Percentiles rank a stretch among this genome's conserved stretches.
phyloP scores from a whole-genome alignment of 805 yeast species.

The Blastobotrys terrestris region DNA sequence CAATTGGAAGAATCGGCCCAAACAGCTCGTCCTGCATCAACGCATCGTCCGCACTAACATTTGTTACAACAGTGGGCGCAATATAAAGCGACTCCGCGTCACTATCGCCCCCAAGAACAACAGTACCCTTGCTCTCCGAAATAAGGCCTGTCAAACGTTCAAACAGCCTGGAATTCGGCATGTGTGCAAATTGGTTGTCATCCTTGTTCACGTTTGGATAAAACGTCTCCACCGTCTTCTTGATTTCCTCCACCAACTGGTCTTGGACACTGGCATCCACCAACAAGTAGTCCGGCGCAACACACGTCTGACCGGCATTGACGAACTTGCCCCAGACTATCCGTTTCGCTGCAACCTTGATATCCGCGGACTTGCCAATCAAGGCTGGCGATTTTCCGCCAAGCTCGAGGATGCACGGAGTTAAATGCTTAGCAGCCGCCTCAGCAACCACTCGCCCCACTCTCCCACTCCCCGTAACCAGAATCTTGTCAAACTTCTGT shows the following conservation, averaged over 20 bases:
- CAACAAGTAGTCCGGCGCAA: slow-evolving; percentile 77
- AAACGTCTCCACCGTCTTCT: slow-evolving; percentile 38
- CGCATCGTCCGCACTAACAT: slow-evolving; percentile 59
- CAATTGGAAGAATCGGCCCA: slow-evolving; percentile 78
- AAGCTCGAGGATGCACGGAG: slow-evolving; percentile 75
- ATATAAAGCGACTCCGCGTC: slow-evolving; percentile 34
- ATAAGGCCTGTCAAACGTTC: slow-evolving; percentile 24
- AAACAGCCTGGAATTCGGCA: slow-evolving; percentile 50
- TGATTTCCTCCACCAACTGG: slow-evolving; percentile 40
- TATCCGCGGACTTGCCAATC: slow-evolving; percentile 45
- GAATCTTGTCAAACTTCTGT: slow-evolving; percentile 69
- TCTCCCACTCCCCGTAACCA: slow-evolving; percentile 76
- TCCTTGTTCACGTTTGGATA: slow-evolving; percentile 30
- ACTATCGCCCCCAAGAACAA: slow-evolving; percentile 38
- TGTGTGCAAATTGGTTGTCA: slow-evolving; percentile 46
- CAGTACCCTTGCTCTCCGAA: slow-evolving; percentile 43
- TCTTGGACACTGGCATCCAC: slow-evolving; percentile 56
- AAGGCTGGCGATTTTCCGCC: slow-evolving; percentile 93
- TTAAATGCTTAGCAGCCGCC: slow-evolving; percentile 75
- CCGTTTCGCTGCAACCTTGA: slow-evolving; percentile 47
- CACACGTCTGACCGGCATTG: slow-evolving; percentile 88
- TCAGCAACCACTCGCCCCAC: slow-evolving; percentile 75
- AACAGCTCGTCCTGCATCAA: slow-evolving; percentile 73
- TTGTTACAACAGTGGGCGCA: slow-evolving; percentile 67
- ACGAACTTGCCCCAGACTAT: slow-evolving; percentile 70